Base-by-base conservation (phyloP, 2,329 filamentous ascomycete genomes). In the Sarocladium brachiariae region DNA sequence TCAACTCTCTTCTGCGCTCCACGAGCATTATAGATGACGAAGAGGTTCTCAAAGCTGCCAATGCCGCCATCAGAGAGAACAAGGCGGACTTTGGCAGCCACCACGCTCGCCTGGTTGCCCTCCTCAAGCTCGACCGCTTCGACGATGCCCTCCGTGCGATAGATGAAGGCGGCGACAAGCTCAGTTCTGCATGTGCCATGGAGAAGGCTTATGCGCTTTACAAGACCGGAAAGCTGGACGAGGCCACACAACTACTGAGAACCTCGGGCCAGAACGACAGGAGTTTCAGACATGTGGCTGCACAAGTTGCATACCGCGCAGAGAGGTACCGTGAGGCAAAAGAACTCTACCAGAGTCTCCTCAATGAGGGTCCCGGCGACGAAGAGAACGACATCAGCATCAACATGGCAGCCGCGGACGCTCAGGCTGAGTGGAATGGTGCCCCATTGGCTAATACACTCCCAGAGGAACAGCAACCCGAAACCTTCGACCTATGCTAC, bases 191-290 rank as follows among this genome's bases (percentile, higher is more conserved):
- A 52, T 87, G 84, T 57, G 61, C 69, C 14, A 73, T 91, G 38
- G 88, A 91, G 65, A 84, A 84, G 63, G 80, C 86, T 2, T 95
- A 95, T 70, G 84, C 86, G n/a, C 75, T 91, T 18, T 95, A 93
- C 70, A 93, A 91, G 71, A 78, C 80, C 1, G 86, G 87, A 21
- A 75, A 82, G 56, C 76, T 89, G 1, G 71, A 76, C 18, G 83
- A 84, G 51, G 87, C 88, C n/a, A 74, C 77, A 23, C 65, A 62
- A 2, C 55, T 70, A 14, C 61, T 78, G 16, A 59, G 67, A 14
- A 57, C 70, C 10, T 57, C 56, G 10, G 61, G 62, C 7, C 23
- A 61, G 21, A 51, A 60, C 3, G 57, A 69, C 54, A 63, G 67
- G 48, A 64, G 64, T 55, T 70, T 70, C 54, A 68, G 65, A 31